Conservation (phyloP, 495 filamentous ascomycete species). For the Amphirosellinia nigrospora region DNA sequence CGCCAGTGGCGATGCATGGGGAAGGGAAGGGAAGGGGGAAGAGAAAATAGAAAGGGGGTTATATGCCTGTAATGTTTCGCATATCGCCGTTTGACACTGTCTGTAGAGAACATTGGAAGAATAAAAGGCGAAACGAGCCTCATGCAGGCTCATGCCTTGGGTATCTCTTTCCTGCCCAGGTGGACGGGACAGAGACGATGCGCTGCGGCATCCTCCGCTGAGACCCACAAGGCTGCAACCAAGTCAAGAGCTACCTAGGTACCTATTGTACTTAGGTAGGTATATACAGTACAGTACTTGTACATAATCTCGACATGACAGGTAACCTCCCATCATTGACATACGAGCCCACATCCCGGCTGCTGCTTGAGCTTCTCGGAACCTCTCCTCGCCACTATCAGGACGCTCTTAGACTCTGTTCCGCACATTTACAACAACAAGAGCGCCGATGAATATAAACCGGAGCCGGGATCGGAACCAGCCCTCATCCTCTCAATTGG, state of each 20-base stretch:
- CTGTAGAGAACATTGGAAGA: too few species aligned
- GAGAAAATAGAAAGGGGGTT: too few species aligned
- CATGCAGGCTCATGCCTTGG: too few species aligned
- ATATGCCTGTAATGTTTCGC: too few species aligned
- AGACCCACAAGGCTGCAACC: not conserved
- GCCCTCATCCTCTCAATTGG: constrained; percentile 21
- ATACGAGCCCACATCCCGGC: constrained; percentile 8
- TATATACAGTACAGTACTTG: not conserved
- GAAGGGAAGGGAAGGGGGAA: too few species aligned
- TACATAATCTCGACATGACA: constrained; percentile 32
- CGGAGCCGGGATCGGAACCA: not conserved
- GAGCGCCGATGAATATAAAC: not conserved
- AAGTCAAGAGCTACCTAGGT: not conserved
- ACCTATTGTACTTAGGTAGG: too few species aligned
- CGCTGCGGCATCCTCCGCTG: not conserved
- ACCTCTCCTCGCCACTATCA: constrained; percentile 8
- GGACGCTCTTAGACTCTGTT: not conserved
- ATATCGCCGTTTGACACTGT: too few species aligned
- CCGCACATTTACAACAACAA: not conserved
- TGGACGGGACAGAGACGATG: too few species aligned
- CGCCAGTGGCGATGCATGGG: not conserved
- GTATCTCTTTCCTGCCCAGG: too few species aligned
- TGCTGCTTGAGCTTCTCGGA: constrained; percentile 16
- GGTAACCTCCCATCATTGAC: constrained; percentile 15
- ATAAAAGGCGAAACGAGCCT: not conserved